Evolutionary conservation across 140 eudicot genomes (phyloP), one percentile per base, ranked within the genome.

Genomic region (Senecio squalidus): DNA sequence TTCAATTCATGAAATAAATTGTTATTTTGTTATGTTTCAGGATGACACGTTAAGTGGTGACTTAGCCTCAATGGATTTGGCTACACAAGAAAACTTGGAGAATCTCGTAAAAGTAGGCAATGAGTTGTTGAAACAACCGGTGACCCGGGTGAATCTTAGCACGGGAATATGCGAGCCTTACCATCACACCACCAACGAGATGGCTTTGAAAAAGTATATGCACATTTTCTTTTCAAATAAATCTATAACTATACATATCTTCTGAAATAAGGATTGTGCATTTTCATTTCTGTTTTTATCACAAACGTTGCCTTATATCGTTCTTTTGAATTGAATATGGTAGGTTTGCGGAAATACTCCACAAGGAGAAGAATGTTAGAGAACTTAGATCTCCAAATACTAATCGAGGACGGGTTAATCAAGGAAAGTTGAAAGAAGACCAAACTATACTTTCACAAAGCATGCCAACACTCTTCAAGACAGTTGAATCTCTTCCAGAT

Each of bases 41-140:
- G 78, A 72, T 48, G 78, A 72, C 68, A 72, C 73, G 15, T 58
- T 72, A 64, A 64, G 40, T 20, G 73, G 73, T 24, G 73, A 64
- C 36, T 17, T 72, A 41, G 15, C 68, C 21, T 28, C 68, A 16
- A 25, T 72, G 67, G 78, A 72, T 49, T 58, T 72, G 14, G 55
- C 78, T 0, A 72, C 78, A 2, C 9, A 28, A 16, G 72, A 72
- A 21, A 72, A 72, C 56, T 65, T 72, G 9, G 68, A 65, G 39
- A 64, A 65, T 65, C 73, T 72, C 1, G 78, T 72, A 26, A 72
- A 56, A 72, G 78, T 55, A 25, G 73, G 78, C 0, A 62, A 72
- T 47, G 43, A 65, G 14, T 46, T 64, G 73, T 7, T 72, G 56
- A 65, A 64, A 43, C 64, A 72, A 47, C 55, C 52, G 2, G 62